A percentile compares a stretch with the other conserved stretches of the same genome.
Evolutionary conservation across 345 rosid species (phyloP).

Genomic region (Passiflora organensis): DNA sequence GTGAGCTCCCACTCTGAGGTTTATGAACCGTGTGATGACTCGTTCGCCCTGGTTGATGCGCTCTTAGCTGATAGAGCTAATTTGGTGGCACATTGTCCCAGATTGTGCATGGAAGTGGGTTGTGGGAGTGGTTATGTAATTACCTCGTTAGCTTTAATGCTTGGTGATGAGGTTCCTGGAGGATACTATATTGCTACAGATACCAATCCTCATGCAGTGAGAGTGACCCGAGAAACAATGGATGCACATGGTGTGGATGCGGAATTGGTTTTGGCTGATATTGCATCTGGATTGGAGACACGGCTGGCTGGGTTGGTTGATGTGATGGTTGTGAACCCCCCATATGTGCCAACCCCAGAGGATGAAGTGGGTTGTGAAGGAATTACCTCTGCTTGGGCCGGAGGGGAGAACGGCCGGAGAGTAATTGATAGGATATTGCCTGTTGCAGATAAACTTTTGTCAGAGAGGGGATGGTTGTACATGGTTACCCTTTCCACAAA

Average conservation of each 20-base stretch:
- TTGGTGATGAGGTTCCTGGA: constrained; percentile 33
- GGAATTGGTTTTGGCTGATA: constrained; percentile 51
- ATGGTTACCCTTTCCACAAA: constrained; percentile 56
- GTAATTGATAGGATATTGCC: constrained; percentile 63
- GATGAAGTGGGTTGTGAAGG: constrained; percentile 60
- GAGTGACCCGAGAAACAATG: constrained; percentile 54
- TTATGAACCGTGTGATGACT: constrained; percentile 91
- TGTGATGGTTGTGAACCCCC: constrained; percentile 86
- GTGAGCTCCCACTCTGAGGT: constrained; percentile 83
- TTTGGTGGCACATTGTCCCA: constrained; percentile 53
- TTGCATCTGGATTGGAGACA: constrained; percentile 63
- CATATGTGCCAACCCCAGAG: constrained; percentile 92
- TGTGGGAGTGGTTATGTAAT: constrained; percentile 87
- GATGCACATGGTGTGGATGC: constrained; percentile 66
- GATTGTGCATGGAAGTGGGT: constrained; percentile 70
- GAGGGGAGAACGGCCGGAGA: constrained; percentile 65
- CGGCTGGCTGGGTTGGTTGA: constrained; percentile 64
- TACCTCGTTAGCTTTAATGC: constrained; percentile 75
- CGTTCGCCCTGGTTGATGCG: constrained; percentile 85
- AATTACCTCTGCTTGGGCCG: constrained; percentile 87
- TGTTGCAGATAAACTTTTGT: constrained; percentile 52
- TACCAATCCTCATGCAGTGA: constrained; percentile 53
- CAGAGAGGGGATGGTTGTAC: constrained; percentile 78
- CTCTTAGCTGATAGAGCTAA: constrained; percentile 61
- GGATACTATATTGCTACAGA: constrained; percentile 63